Evolutionary conservation across 2,329 filamentous ascomycete genomes (phyloP).

Genomic region (Amphichorda felina): DNA sequence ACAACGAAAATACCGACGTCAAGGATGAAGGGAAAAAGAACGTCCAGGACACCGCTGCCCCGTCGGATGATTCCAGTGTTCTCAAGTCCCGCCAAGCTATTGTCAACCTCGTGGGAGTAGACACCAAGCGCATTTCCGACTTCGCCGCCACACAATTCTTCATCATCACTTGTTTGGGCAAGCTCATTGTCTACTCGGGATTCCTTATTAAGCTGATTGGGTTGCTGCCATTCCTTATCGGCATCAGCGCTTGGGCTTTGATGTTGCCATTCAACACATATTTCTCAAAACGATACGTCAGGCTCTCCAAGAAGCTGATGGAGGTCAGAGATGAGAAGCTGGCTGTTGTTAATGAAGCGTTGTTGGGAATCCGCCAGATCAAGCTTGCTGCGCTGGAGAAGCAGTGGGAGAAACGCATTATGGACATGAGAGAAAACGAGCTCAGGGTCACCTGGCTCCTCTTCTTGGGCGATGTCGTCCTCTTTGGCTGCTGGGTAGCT

Average conservation of each 20-base stretch:
- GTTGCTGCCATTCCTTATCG: constrained; percentile 55
- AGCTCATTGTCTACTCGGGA: constrained; percentile 50
- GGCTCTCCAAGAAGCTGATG: constrained; percentile 59
- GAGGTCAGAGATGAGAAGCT: constrained; percentile 65
- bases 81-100: constrained; percentile 51
- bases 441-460: constrained; percentile 53
- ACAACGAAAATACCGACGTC: constrained; percentile 9
- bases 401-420: constrained; percentile 63
- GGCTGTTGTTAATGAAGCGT: constrained; percentile 61
- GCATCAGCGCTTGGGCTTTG: constrained; percentile 50
- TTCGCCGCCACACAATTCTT: constrained; percentile 57
- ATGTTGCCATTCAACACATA: constrained; percentile 59
- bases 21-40: constrained; percentile 21
- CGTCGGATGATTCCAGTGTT: constrained; percentile 16
- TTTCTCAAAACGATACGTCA: constrained; percentile 52
- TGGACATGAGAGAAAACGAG: constrained; percentile 50
- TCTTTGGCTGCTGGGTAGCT: constrained; percentile 59
- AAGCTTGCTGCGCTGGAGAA: constrained; percentile 70
- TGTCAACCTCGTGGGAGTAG: constrained; percentile 70
- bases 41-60: constrained; percentile 29
- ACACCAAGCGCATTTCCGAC: constrained; percentile 56
- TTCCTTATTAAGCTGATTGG: constrained; percentile 62
- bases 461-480: constrained; percentile 50
- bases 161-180: constrained; percentile 49
- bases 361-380: constrained; percentile 73